Conservation (phyloP, 2,329 filamentous ascomycete species). For the Aspergillus neoniger region DNA sequence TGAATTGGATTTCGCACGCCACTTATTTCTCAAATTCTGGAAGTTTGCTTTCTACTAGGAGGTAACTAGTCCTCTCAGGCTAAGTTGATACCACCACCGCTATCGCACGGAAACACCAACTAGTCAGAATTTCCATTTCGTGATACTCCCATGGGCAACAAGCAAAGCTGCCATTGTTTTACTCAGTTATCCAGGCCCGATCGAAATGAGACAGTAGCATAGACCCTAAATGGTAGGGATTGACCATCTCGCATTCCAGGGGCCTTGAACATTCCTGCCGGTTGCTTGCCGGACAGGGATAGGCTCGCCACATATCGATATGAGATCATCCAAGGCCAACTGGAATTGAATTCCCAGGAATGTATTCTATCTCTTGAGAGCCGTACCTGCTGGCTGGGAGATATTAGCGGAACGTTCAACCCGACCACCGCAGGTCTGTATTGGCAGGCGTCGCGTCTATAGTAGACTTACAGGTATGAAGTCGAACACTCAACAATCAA, state of each 20-base stretch:
- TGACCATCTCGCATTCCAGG: slow-evolving; percentile 2
- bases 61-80: not conserved
- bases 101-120: not conserved
- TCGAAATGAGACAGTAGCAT: not conserved
- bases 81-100: not conserved
- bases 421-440: not conserved
- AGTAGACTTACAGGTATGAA: not conserved
- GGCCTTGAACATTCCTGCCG: not conserved
- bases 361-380: not conserved
- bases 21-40: not conserved
- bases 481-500: not conserved
- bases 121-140: not conserved
- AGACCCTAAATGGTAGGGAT: not conserved
- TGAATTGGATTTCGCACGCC: not conserved
- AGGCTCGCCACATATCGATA: not conserved
- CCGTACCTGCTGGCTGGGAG: not conserved
- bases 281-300: not conserved
- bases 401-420: not conserved
- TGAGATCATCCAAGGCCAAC: not conserved
- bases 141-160: not conserved
- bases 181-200: not conserved
- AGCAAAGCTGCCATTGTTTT: not conserved
- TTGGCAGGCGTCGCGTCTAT: not conserved
- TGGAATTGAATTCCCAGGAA: not conserved
- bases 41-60: not conserved